A percentile compares a stretch with the other conserved stretches of the same genome.
phyloP scores from a whole-genome alignment of 2,329 filamentous ascomycete species.

The Colletotrichum sansevieriae region DNA sequence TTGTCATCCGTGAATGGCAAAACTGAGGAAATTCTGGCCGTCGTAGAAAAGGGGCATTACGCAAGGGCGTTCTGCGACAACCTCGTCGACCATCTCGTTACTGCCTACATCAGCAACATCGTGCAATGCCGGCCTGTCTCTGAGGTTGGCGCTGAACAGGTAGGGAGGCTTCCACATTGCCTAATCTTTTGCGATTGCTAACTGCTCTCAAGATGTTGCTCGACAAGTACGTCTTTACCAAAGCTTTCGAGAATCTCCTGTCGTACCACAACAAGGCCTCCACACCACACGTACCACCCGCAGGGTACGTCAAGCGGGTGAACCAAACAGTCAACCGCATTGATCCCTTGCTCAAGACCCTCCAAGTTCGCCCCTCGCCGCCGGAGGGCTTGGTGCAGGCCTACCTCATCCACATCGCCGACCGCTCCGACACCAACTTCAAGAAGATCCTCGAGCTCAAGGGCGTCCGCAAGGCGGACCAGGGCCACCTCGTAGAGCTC shows the following conservation, averaged over 20 bases:
- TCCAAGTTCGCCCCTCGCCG: constrained; percentile 92
- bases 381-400: constrained; percentile 96
- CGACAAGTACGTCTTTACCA: constrained; percentile 91
- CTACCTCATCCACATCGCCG: constrained; percentile 96
- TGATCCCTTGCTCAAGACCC: constrained; percentile 93
- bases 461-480: constrained; percentile 87
- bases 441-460: constrained; percentile 96
- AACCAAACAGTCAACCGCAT: constrained; percentile 86
- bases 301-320: constrained; percentile 86
- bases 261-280: constrained; percentile 67
- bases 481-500: constrained; percentile 85
- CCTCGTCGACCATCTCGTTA: constrained; percentile 88
- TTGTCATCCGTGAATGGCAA: constrained; percentile 79
- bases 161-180: constrained; percentile 50
- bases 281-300: constrained; percentile 56
- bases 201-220: constrained; percentile 80
- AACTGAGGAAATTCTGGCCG: constrained; percentile 79
- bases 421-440: constrained; percentile 95
- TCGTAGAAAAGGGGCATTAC: constrained; percentile 92
- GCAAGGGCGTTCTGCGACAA: constrained; percentile 96
- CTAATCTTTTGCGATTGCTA: constrained; percentile 40
- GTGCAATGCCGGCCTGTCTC: constrained; percentile 92
- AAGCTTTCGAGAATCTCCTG: constrained; percentile 79
- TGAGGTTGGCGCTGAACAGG: constrained; percentile 93
- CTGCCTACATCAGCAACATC: constrained; percentile 83